Evolutionary conservation across 495 filamentous ascomycete species (phyloP).

Genomic region (Hypoxylon crocopeplum): DNA sequence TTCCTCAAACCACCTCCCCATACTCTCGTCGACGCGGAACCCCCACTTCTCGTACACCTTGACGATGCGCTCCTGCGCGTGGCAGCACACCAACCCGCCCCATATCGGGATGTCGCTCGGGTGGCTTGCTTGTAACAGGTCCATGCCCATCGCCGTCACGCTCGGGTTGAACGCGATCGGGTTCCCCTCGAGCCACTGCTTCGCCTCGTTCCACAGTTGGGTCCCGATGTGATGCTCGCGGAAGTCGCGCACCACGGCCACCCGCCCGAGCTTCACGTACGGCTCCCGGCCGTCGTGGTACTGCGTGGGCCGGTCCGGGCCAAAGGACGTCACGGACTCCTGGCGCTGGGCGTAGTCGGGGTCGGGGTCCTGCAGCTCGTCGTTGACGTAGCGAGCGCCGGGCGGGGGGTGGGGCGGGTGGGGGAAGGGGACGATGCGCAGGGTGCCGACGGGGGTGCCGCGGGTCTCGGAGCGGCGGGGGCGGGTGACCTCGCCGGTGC

Average conservation of each 20-base stretch:
- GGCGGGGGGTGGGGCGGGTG: slow-evolving; percentile 64
- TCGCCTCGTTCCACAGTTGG: slow-evolving; percentile 65
- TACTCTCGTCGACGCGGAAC: slow-evolving; percentile 70
- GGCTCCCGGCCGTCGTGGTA: slow-evolving; percentile 67
- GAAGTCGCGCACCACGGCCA: slow-evolving; percentile 70
- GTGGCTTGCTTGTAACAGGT: slow-evolving; percentile 43
- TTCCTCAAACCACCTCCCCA: slow-evolving; percentile 84
- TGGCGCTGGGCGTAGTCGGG: slow-evolving; percentile 16
- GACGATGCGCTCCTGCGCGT: slow-evolving; percentile 72
- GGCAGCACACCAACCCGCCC: slow-evolving; percentile 74
- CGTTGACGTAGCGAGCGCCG: slow-evolving; percentile 49
- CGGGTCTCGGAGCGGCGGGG: slow-evolving; percentile 47
- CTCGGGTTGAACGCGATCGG: slow-evolving; percentile 57
- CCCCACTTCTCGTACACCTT: slow-evolving; percentile 68
- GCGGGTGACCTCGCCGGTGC: slow-evolving; percentile 32
- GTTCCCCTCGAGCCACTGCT: slow-evolving; percentile 68
- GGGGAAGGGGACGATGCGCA: slow-evolving; percentile 81
- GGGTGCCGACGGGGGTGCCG: slow-evolving; percentile 67
- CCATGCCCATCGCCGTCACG: slow-evolving; percentile 51
- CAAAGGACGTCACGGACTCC: slow-evolving; percentile 38
- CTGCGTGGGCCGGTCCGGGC: slow-evolving; percentile 48
- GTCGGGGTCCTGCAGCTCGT: slow-evolving; percentile 35
- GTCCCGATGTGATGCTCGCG: slow-evolving; percentile 68
- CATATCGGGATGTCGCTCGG: slow-evolving; percentile 55
- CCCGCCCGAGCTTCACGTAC: slow-evolving; percentile 78